Base-by-base conservation (phyloP, 208 protist genomes). In the Leishmania braziliensis region DNA sequence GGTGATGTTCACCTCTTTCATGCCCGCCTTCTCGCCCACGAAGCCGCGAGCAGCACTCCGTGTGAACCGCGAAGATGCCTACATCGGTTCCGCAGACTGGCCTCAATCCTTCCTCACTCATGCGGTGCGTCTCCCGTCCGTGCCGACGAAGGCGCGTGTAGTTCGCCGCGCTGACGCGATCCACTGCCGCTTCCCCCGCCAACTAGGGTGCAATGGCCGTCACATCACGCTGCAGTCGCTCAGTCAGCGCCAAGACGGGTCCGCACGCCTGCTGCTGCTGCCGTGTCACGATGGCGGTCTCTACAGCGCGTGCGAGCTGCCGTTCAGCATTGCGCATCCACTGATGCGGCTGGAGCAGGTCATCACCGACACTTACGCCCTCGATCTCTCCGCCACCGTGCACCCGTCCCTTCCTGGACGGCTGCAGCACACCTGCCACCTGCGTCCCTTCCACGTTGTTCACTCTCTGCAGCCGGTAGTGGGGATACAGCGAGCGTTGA, bases 201-300 rank as follows among this genome's bases (percentile, higher is more conserved):
- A 75, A 54, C 74, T 89, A 66, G 84, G 68, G 75, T 88, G 79
- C 75, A 75, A 73, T 80, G 89, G 75, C 51, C 78, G 77, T 72
- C 75, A 76, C 71, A 79, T 84, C 16, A 78, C 80, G 56, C 83
- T 88, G 78, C 85, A 84, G 81, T 81, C 72, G 62, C 82, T 79
- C 53, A 83, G 85, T 69, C 71, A 78, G 76, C 83, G 76, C 48
- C 86, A 72, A 79, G 83, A 75, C 53, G 62, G 33, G 75, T 80
- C 72, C 62, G 79, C 84, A 46, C 78, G 78, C 29, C 60, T 83
- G 60, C 66, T 93, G 54, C 74, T 93, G 56, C 53, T 95, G 51
- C 87, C 87, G 6, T 93, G 92, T 69, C 81, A 84, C 16, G 93
- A 96, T 74, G 93, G 93, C 33, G 83, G 87, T 75, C 87, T 96